Evolutionary conservation across 108 stramenopile species (phyloP).

Genomic region (Fragilariopsis cylindrus): DNA sequence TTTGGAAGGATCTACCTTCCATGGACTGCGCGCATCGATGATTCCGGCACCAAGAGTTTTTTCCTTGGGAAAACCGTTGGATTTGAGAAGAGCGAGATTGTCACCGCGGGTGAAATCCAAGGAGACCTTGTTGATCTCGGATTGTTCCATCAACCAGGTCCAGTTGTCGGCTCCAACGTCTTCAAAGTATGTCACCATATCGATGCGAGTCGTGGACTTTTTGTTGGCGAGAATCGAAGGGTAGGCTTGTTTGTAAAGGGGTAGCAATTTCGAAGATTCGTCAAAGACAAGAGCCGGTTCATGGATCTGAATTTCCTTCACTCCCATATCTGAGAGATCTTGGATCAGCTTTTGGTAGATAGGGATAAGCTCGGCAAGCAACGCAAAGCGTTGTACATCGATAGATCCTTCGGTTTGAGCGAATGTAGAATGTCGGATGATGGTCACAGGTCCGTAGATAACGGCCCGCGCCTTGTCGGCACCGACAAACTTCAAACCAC

Average conservation of each 20-base stretch:
- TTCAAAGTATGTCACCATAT: conserved; percentile 63
- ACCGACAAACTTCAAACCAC: conserved; percentile 46
- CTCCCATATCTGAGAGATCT: conserved; percentile 44
- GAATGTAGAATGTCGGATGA: conserved; percentile 6
- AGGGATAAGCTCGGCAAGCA: conserved; percentile 35
- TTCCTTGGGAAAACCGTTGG: conserved; percentile 40
- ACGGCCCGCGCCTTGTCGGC: conserved; percentile 41
- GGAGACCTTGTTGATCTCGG: conserved; percentile 36
- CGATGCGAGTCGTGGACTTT: conserved; percentile 15
- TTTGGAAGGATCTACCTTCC: conserved; percentile 41
- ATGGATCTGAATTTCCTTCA: conserved; percentile 63
- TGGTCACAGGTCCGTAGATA: conserved; percentile 61
- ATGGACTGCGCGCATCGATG: conserved; percentile 56
- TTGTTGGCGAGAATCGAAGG: conserved; percentile 17
- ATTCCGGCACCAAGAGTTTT: conserved; percentile 58
- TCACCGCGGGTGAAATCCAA: conserved; percentile 69
- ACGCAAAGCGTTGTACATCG: neutral
- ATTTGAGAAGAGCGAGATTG: conserved; percentile 38
- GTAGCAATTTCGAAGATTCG: conserved; percentile 26
- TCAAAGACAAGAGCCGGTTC: conserved; percentile 59
- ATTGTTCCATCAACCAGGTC: conserved; percentile 50
- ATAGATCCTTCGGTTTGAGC: conserved; percentile 15
- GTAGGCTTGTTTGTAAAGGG: conserved; percentile 16
- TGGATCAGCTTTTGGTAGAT: conserved; percentile 37
- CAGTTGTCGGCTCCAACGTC: conserved; percentile 54